Evolutionary conservation across 345 rosid species (phyloP).

Genomic region (Boechera stricta): DNA sequence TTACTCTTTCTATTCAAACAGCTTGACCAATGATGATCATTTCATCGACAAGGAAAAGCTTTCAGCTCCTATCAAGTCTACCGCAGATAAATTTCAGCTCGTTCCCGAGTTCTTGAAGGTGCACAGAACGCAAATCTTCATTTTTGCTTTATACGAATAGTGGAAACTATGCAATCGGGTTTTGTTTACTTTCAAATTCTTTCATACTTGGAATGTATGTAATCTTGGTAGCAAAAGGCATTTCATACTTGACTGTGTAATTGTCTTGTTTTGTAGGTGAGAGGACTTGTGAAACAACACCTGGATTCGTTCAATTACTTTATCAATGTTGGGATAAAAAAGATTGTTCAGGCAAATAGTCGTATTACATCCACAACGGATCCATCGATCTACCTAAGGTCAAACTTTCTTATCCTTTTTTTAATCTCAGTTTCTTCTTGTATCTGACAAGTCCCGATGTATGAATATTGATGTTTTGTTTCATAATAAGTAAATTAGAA

Average conservation of each 20-base stretch:
- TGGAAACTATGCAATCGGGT: too few species aligned
- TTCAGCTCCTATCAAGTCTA: conserved; percentile 45
- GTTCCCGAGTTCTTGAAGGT: conserved; percentile 52
- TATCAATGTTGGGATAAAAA: conserved; percentile 72
- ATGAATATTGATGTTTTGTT: conserved; percentile 3
- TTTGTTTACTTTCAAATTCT: too few species aligned
- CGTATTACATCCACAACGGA: conserved; percentile 55
- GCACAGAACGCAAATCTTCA: too few species aligned
- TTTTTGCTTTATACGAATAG: too few species aligned
- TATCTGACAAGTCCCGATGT: background rate
- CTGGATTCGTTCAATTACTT: conserved; percentile 90
- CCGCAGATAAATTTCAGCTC: conserved; percentile 40
- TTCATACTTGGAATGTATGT: background rate
- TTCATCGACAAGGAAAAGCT: conserved; percentile 37
- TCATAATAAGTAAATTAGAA: background rate
- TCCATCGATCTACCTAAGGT: conserved; percentile 69
- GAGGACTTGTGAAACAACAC: conserved; percentile 96
- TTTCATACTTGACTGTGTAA: background rate
- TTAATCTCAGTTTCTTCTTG: background rate
- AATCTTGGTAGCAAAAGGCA: background rate
- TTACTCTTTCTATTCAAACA: conserved; percentile 25
- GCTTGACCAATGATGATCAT: conserved; percentile 20
- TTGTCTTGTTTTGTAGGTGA: conserved; percentile 53
- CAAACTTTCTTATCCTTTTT: background rate
- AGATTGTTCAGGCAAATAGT: conserved; percentile 83